Conservation (phyloP, 495 filamentous ascomycete species). For the Cercophora samala region DNA sequence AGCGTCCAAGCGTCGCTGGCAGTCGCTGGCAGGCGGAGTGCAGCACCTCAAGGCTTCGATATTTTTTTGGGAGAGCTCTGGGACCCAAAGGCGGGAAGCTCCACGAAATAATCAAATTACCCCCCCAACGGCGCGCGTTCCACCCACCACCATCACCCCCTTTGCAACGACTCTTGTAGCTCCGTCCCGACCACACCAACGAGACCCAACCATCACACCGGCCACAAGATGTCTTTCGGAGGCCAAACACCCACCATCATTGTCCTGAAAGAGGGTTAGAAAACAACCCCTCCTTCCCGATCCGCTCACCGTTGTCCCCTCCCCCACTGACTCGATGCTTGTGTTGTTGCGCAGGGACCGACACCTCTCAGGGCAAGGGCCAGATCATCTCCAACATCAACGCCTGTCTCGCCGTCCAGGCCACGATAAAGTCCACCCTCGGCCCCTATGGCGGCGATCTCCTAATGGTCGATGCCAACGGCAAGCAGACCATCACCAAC, state of each 20-base stretch:
- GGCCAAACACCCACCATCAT: constrained; percentile 98
- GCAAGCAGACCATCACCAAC: constrained; percentile 95
- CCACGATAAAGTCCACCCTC: constrained; percentile 89
- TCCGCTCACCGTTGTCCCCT: constrained; percentile 13
- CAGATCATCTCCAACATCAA: constrained; percentile 99
- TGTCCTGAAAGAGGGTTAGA: constrained; percentile 92
- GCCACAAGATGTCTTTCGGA: constrained; percentile 79
- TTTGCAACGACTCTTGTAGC: constrained; percentile 15
- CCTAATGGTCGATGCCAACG: constrained; percentile 91
- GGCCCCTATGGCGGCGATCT: constrained; percentile 98
- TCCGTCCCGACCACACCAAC: constrained; percentile 16
- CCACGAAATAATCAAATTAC: constrained; percentile 7
- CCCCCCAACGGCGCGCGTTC: constrained; percentile 5
- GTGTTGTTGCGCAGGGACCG: constrained; percentile 67
- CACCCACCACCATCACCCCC: constrained; percentile 8
- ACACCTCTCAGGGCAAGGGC: constrained; percentile 93
- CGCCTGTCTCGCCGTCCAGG: constrained; percentile 94
- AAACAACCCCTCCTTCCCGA: constrained; percentile 36
- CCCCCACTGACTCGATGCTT: constrained; percentile 28
- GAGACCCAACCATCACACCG: constrained; percentile 2
- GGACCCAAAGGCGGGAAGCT: constrained; percentile 3
- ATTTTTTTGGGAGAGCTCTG: constrained; percentile 14
- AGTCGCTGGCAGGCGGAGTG: background rate
- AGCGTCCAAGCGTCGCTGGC: background rate
- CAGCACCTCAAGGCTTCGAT: constrained; percentile 22